These are phyloP conservation scores for Centella asiatica DNA, from an alignment of 129 eudicot species.

Conservation along the genomic window DNA sequence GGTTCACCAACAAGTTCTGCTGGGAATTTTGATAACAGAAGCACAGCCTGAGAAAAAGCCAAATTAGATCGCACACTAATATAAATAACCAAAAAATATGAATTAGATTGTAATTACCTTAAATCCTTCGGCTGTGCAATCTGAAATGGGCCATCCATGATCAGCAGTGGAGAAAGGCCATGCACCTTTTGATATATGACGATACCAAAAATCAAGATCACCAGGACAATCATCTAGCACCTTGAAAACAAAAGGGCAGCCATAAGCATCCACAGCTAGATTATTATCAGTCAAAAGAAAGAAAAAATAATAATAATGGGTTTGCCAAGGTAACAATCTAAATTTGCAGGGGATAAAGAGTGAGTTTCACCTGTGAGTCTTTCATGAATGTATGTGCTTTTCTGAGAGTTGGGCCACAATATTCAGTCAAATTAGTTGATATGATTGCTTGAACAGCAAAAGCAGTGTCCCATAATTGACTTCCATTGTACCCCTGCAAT, in stretches of 20 bases:
- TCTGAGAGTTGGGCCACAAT: constrained; percentile 62
- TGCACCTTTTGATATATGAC: constrained; percentile 97
- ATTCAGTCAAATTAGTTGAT: constrained; percentile 60
- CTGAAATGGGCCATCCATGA: constrained; percentile 98
- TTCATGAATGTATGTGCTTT: constrained; percentile 67
- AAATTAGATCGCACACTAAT: constrained; percentile 5
- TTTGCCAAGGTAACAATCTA: background rate
- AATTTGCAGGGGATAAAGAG: background rate
- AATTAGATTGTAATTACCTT: constrained; percentile 37
- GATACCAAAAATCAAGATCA: constrained; percentile 70
- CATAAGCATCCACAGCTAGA: constrained; percentile 1
- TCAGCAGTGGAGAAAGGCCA: constrained; percentile 99
- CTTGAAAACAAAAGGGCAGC: constrained; percentile 27
- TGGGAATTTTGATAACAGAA: constrained; percentile 62
- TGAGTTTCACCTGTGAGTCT: constrained; percentile 59
- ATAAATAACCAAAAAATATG: background rate
- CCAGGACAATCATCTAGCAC: constrained; percentile 80
- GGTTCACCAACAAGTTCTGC: constrained; percentile 77
- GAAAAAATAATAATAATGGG: background rate
- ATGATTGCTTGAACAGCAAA: constrained; percentile 80
- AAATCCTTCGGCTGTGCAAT: constrained; percentile 92
- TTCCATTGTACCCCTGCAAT: constrained; percentile 92
- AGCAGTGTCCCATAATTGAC: constrained; percentile 90
- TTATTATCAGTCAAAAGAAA: background rate
- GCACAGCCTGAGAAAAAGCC: constrained; percentile 49